Evolutionary conservation across 306 rosid species (phyloP).

Genomic region (Sindora glabra): DNA sequence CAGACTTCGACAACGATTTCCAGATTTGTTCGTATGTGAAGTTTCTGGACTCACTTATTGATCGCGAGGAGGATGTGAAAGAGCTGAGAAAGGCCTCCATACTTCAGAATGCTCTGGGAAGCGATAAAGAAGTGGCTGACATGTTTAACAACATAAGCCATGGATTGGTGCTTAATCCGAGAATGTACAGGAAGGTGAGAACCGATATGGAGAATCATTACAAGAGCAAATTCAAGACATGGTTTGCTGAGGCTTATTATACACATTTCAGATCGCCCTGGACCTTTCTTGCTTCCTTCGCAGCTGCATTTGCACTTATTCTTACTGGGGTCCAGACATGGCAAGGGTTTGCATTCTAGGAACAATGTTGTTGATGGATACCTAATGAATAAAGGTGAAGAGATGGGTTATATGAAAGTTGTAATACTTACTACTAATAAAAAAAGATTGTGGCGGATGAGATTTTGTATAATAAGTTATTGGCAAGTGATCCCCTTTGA

Average conservation of each 20-base stretch:
- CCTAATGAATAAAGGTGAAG: too few relatives aligned
- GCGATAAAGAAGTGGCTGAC: slow-evolving; percentile 25
- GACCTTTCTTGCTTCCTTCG: slow-evolving; percentile 6
- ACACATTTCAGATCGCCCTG: slow-evolving; percentile 25
- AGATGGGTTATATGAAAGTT: too few relatives aligned
- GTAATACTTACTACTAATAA: too few relatives aligned
- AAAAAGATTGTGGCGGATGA: too few relatives aligned
- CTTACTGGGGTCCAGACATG: slow-evolving; percentile 4
- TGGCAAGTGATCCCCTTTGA: too few relatives aligned
- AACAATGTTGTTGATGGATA: too few relatives aligned
- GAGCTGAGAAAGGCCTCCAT: neutral
- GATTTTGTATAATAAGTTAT: too few relatives aligned
- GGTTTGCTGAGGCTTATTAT: slow-evolving; percentile 5
- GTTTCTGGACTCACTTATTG: slow-evolving; percentile 20
- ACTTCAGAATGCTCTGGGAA: slow-evolving; percentile 23
- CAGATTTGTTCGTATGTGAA: slow-evolving; percentile 17
- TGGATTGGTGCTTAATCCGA: slow-evolving; percentile 14
- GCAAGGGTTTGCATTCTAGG: too few relatives aligned
- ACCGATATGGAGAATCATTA: neutral
- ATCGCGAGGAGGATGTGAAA: slow-evolving; percentile 22
- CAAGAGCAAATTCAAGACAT: neutral
- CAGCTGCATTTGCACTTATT: neutral
- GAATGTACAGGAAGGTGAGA: neutral
- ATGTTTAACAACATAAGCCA: slow-evolving; percentile 17
- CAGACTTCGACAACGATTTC: slow-evolving; percentile 16